Evolutionary conservation across 148 eudicot genomes (phyloP).

Genomic region (Rhododendron simsii): DNA sequence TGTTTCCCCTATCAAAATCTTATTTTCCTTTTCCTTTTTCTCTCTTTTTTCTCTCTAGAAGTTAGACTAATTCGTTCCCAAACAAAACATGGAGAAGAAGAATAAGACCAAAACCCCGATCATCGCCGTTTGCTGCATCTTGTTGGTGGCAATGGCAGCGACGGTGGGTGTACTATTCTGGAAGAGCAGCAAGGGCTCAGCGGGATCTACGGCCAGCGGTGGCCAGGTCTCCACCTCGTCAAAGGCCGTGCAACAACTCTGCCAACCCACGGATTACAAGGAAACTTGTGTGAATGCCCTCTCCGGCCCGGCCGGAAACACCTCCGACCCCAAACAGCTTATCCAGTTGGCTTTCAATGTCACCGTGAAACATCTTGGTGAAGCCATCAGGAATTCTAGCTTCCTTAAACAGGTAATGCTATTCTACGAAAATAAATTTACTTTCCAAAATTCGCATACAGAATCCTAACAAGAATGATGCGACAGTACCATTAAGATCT

Average conservation of each 20-base stretch:
- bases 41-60: not conserved
- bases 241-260: not conserved
- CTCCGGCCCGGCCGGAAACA: conserved; percentile 14
- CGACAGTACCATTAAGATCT: not conserved
- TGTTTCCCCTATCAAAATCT: not conserved
- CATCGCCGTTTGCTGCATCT: not conserved
- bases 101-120: not conserved
- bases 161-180: not conserved
- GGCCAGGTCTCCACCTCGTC: not conserved
- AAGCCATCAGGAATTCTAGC: conserved; percentile 17
- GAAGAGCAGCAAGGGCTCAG: not conserved
- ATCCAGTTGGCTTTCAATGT: conserved; percentile 28
- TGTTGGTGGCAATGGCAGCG: not conserved
- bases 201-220: not conserved
- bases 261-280: conserved; percentile 19
- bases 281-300: conserved; percentile 30
- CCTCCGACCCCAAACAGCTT: conserved; percentile 37
- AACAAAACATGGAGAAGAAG: not conserved
- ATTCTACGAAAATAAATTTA: not conserved
- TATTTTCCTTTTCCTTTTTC: not conserved
- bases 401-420: conserved; percentile 3
- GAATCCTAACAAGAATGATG: not conserved
- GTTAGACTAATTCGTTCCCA: not conserved
- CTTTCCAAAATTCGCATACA: not conserved
- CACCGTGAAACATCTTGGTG: conserved; percentile 15